These are phyloP conservation scores for Ramularia endophylla DNA, from an alignment of 2,329 filamentous ascomycete genomes.

Conservation along the genomic window DNA sequence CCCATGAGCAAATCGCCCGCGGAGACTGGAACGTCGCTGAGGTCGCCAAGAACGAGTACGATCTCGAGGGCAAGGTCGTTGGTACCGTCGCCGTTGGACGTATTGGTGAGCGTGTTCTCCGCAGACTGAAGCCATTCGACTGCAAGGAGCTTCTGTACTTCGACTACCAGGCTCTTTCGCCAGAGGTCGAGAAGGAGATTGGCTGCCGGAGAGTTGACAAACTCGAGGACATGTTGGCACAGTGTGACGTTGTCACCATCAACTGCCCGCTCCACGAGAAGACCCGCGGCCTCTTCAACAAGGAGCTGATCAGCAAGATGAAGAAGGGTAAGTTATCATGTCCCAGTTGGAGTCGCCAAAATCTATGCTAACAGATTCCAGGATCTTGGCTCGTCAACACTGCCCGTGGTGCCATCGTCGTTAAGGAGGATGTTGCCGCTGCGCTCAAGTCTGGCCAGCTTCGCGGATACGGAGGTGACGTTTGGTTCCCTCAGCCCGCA, in stretches of 20 bases:
- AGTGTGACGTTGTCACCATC: constrained; percentile 98
- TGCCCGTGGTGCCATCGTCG: constrained; percentile 95
- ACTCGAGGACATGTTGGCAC: constrained; percentile 87
- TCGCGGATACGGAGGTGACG: constrained; percentile 79
- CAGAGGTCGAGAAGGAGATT: constrained; percentile 91
- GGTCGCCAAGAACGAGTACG: constrained; percentile 97
- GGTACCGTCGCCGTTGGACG: constrained; percentile 96
- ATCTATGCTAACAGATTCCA: constrained; percentile 28
- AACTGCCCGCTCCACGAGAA: constrained; percentile 99
- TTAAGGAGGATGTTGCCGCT: constrained; percentile 97
- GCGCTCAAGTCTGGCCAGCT: constrained; percentile 89
- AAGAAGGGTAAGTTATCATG: constrained; percentile 66
- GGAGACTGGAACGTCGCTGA: constrained; percentile 96
- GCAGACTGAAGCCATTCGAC: constrained; percentile 93
- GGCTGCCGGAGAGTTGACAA: constrained; percentile 81
- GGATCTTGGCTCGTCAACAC: constrained; percentile 98
- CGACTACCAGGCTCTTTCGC: constrained; percentile 89
- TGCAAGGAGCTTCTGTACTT: constrained; percentile 99
- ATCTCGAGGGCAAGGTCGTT: constrained; percentile 95
- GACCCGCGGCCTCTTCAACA: constrained; percentile 95
- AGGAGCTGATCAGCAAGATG: constrained; percentile 98
- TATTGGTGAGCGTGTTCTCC: constrained; percentile 96
- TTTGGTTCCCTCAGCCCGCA: constrained; percentile 98
- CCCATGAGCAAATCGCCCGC: constrained; percentile 82
- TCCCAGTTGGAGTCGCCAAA: not conserved